Conservation (phyloP, 129 eudicot genomes). For the Sambucus nigra region DNA sequence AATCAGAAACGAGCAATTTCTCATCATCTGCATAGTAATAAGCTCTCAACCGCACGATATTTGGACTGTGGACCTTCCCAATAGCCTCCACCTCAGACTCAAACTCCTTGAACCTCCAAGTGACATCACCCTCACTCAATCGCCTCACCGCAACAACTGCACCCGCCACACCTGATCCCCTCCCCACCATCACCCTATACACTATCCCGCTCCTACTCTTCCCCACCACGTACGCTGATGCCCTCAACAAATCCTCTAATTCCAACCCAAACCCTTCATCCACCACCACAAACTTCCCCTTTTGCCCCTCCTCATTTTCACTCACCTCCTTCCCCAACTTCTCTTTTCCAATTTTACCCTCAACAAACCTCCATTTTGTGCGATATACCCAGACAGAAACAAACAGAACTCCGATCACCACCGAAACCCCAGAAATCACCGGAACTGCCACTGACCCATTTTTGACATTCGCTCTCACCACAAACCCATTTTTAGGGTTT, state of each 20-base stretch:
- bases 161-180: conserved; percentile 50
- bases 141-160: conserved; percentile 82
- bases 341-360: conserved; percentile 36
- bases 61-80: conserved; percentile 69
- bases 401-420: conserved; percentile 43
- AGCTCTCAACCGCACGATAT: conserved; percentile 77
- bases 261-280: conserved; percentile 92
- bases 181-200: conserved; percentile 79
- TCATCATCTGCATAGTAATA: conserved; percentile 86
- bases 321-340: conserved; percentile 20
- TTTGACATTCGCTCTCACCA: conserved; percentile 10
- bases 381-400: conserved; percentile 48
- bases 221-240: conserved; percentile 94
- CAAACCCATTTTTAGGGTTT: conserved; percentile 33
- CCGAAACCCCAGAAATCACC: conserved; percentile 43
- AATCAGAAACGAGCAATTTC: conserved; percentile 77
- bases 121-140: conserved; percentile 70
- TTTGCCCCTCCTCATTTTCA: conserved; percentile 84
- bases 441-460: conserved; percentile 42
- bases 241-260: conserved; percentile 90
- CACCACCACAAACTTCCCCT: conserved; percentile 77
- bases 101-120: conserved; percentile 77
- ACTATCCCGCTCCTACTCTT: conserved; percentile 93
- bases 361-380: conserved; percentile 41
- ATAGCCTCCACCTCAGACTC: conserved; percentile 78